phyloP scores from a whole-genome alignment of 139 green algal genomes.

The Auxenochlorella protothecoides region DNA sequence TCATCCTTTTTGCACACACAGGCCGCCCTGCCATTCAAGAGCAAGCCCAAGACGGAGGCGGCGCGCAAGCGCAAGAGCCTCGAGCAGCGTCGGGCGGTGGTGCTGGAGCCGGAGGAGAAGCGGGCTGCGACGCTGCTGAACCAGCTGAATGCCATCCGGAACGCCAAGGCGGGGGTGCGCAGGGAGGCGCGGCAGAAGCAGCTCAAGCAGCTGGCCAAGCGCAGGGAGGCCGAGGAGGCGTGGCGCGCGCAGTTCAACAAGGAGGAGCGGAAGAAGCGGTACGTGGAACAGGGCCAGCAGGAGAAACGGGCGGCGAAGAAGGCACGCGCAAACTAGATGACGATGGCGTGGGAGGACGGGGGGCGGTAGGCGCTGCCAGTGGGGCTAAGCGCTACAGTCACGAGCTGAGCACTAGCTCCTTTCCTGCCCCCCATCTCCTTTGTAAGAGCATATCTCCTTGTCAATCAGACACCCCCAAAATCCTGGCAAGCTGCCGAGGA shows the following conservation, averaged over 20 bases:
- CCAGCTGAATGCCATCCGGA: slow-evolving; percentile 91
- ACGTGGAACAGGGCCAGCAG: slow-evolving; percentile 34
- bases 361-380: too few species aligned
- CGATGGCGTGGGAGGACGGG: too few species aligned
- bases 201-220: slow-evolving; percentile 32
- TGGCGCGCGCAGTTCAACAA: slow-evolving; percentile 36
- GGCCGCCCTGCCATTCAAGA: slow-evolving; percentile 84
- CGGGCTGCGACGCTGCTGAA: slow-evolving; percentile 58
- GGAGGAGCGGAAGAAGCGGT: slow-evolving; percentile 65
- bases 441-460: too few species aligned
- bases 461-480: too few species aligned
- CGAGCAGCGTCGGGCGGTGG: slow-evolving; percentile 73
- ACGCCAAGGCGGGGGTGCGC: slow-evolving; percentile 70
- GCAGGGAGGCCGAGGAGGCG: slow-evolving; percentile 36
- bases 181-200: slow-evolving; percentile 36
- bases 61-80: slow-evolving; percentile 61
- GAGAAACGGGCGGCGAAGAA: slow-evolving; percentile 27
- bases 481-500: too few species aligned
- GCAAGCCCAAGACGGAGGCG: slow-evolving; percentile 81
- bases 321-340: too few species aligned
- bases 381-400: too few species aligned
- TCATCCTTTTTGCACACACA: slow-evolving; percentile 12
- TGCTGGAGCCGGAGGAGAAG: slow-evolving; percentile 58
- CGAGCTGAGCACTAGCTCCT: too few species aligned
- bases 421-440: too few species aligned